Base-by-base conservation (phyloP, 2,329 filamentous ascomycete genomes). In the Talaromyces pinophilus region DNA sequence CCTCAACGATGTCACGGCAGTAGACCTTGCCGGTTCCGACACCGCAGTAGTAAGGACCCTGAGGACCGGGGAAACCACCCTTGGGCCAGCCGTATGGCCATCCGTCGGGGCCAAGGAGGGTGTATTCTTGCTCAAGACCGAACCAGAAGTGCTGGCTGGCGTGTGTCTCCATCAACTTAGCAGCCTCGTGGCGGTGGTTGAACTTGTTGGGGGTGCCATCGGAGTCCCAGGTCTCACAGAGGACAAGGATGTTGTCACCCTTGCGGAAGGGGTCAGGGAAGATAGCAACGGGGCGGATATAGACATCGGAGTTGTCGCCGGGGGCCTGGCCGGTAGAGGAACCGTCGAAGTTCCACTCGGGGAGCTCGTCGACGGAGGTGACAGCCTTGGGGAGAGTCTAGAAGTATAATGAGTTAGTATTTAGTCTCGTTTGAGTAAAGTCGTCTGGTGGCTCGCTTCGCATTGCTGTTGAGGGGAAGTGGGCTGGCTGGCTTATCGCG, bases 101-200 rank as follows among this genome's bases (percentile, higher is more conserved):
- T 81, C 93, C 91, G 73, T 90, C 87, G 72, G 88, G 82, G 77
- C 94, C 93, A 73, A 98, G 90, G 55, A 96, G 89, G 68, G 92
- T 98, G 87, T 98, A 98, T 82, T 98, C 94, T 80, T 98, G 94
- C 80, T 97, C 94, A 19, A 99, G 89, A 82, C 95, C 95, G 82
- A 98, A 99, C 95, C 94, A 98, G 77, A 95, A 93, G 79, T 91
- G 86, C 75, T 94, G 90, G 66, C 88, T 84, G 79, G 89, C 89
- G 81, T 97, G 89, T 70, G 89, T 86, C 81, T 95, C 88, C 92
- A 98, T 96, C 75, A 97, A 85, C 81, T 95, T 90, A 77, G 88
- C 88, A 76, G 89, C 91, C 77, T 98, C 94, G 80, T 97, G 91
- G 73, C 95, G 92, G 89, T 90, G 92, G 90, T 99, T 99, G 90